Percentiles rank a stretch among this genome's conserved stretches.
These are phyloP conservation scores for Lepraria neglecta DNA, from an alignment of 495 filamentous ascomycete species.

Conservation along the genomic window DNA sequence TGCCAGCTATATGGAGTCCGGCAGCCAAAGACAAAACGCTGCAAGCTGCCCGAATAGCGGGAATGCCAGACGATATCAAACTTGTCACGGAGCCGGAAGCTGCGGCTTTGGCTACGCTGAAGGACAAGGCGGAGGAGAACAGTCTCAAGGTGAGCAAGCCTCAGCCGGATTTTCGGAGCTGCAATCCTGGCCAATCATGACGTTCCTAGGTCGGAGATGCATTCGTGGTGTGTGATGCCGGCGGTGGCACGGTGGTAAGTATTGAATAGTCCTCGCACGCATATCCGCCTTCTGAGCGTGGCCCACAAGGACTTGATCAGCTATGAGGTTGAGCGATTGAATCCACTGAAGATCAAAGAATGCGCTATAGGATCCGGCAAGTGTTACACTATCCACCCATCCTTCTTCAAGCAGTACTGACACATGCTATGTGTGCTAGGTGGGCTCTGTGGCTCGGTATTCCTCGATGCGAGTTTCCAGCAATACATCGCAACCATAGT, in stretches of 20 bases:
- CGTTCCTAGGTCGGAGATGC: conserved; percentile 35
- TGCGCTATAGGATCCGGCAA: conserved; percentile 24
- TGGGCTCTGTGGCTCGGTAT: conserved; percentile 50
- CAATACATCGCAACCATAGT: conserved; percentile 37
- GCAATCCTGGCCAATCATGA: background rate
- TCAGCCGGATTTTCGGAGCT: too few species aligned
- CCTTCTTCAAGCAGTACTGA: too few species aligned
- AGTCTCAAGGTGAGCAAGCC: conserved; percentile 12
- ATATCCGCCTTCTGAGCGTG: conserved; percentile 34
- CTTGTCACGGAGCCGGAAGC: conserved; percentile 60
- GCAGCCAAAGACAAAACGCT: conserved; percentile 44
- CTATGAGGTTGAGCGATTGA: conserved; percentile 19
- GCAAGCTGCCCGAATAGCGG: conserved; percentile 43
- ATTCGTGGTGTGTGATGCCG: conserved; percentile 52
- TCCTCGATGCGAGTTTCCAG: conserved; percentile 47
- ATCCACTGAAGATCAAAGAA: conserved; percentile 19
- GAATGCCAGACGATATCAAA: conserved; percentile 42
- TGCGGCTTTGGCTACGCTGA: conserved; percentile 49
- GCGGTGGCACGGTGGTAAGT: conserved; percentile 51
- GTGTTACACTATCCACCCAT: background rate
- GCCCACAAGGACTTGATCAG: conserved; percentile 45
- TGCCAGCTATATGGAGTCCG: conserved; percentile 52
- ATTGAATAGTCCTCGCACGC: background rate
- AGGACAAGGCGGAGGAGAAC: conserved; percentile 27
- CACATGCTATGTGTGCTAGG: conserved; percentile 30